Percentiles rank a stretch among this genome's conserved stretches.
Conservation (phyloP, 2,329 filamentous ascomycete genomes). For the Thermoascus crustaceus region DNA sequence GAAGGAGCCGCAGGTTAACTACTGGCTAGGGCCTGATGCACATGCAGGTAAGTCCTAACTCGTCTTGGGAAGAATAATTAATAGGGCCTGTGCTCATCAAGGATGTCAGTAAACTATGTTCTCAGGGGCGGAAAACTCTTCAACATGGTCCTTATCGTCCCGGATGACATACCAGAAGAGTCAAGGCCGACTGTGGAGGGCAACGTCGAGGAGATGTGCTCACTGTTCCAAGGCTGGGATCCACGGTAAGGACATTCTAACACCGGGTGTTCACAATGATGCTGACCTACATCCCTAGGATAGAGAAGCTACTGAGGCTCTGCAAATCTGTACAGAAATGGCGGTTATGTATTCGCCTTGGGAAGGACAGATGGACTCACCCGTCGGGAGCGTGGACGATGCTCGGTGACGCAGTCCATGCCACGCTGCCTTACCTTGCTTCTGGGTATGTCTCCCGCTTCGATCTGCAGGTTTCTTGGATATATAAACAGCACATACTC, state of each 20-base stretch:
- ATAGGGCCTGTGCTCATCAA: too few relatives aligned
- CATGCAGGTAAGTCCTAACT: background rate
- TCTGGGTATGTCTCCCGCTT: conserved; percentile 26
- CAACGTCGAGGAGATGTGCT: conserved; percentile 47
- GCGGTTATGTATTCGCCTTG: conserved; percentile 50
- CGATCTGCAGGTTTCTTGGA: too few relatives aligned
- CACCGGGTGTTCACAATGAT: background rate
- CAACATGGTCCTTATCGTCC: conserved; percentile 57
- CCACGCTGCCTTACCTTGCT: conserved; percentile 56
- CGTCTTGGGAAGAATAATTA: too few relatives aligned
- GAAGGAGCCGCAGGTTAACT: conserved; percentile 42
- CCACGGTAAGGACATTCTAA: conserved; percentile 37
- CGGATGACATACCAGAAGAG: conserved; percentile 52
- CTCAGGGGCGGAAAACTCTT: conserved; percentile 50
- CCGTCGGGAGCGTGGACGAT: conserved; percentile 49
- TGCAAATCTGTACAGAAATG: conserved; percentile 55
- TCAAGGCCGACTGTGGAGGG: conserved; percentile 44
- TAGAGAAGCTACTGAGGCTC: conserved; percentile 48
- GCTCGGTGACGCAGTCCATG: conserved; percentile 57
- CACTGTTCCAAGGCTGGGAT: conserved; percentile 51
- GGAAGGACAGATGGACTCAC: conserved; percentile 50
- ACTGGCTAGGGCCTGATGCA: conserved; percentile 45
- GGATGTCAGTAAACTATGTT: conserved; percentile 53
- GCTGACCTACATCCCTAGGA: conserved; percentile 16
- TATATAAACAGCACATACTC: background rate